phyloP scores from a whole-genome alignment of 2,329 filamentous ascomycete genomes.

The Raffaelea ambrosiae region DNA sequence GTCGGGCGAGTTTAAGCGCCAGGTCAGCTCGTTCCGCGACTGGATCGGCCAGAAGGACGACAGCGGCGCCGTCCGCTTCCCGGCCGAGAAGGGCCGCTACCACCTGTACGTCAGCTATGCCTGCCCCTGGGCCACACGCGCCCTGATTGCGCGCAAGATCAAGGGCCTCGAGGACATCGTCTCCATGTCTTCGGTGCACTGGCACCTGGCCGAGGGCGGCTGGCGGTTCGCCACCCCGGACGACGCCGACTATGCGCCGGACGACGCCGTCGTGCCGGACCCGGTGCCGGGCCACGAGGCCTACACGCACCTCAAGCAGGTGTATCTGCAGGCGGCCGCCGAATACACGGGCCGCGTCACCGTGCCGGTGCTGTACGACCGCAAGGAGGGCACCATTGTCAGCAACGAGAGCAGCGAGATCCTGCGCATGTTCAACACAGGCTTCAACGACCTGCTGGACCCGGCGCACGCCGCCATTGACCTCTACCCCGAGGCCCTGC shows the following conservation, averaged over 20 bases:
- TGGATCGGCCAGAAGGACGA: conserved; percentile 55
- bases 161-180: conserved; percentile 89
- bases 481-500: conserved; percentile 60
- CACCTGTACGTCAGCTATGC: conserved; percentile 94
- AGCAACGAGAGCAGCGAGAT: conserved; percentile 92
- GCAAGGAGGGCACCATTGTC: conserved; percentile 65
- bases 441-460: conserved; percentile 66
- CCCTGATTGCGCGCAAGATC: conserved; percentile 77
- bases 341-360: conserved; percentile 75
- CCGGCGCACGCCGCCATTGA: conserved; percentile 51
- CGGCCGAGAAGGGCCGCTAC: conserved; percentile 81
- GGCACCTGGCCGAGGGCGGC: conserved; percentile 66
- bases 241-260: conserved; percentile 36
- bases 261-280: conserved; percentile 57
- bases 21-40: conserved; percentile 72
- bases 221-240: conserved; percentile 74
- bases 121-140: conserved; percentile 87
- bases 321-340: conserved; percentile 70
- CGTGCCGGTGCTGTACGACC: conserved; percentile 80
- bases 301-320: conserved; percentile 61
- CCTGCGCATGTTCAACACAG: conserved; percentile 77
- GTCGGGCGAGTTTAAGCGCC: conserved; percentile 87
- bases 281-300: conserved; percentile 62
- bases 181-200: conserved; percentile 75
- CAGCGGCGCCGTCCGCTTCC: conserved; percentile 60